Evolutionary conservation across 2,329 filamentous ascomycete species (phyloP), one percentile per base, ranked within the genome.

Genomic region (Hypoxylon sp.): DNA sequence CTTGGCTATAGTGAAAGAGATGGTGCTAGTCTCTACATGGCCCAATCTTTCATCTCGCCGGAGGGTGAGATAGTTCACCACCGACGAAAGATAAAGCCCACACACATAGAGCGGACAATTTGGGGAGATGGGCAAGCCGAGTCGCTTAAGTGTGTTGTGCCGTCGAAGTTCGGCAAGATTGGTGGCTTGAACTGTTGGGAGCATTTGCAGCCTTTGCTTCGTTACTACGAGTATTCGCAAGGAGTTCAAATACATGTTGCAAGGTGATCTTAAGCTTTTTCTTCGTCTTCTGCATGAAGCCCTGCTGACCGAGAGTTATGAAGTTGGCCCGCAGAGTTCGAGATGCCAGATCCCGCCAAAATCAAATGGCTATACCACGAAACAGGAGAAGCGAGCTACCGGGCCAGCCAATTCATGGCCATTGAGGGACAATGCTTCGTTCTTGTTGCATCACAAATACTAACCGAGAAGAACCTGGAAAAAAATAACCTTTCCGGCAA

Each of bases 61-160:
- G 78, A 80, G 13, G 83, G 83, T 1, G 77, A 79, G 7, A 81
- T 85, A 57, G 76, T 83, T 10, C 79, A 83, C 71, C 81, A 84
- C 69, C 80, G 83, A 31, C 81, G 83, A 50, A 85, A 85, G 75
- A 84, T 85, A 73, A 85, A 85, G 79, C 83, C 83, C 0, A 85
- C 83, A 0, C 82, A 85, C 62, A 76, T 85, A 42, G 83, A 85
- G 73, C 79, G 82, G 46, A 77, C 81, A 1, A 79, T 82, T 46
- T 89, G 86, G 72, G 87, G 87, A 1, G 87, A 89, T 54, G 87
- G 86, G 2, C 82, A 85, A 1, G 87, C 85, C 2, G 85, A 88
- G 39, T 85, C 86, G n/a, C 84, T 87, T 50, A 81, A 82, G 65
- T 83, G 82, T 42, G 87, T 88, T 0, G 81, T 83, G 4, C 80